Conservation (phyloP, 805 yeast genomes). For the Wickerhamiella lipophila region DNA sequence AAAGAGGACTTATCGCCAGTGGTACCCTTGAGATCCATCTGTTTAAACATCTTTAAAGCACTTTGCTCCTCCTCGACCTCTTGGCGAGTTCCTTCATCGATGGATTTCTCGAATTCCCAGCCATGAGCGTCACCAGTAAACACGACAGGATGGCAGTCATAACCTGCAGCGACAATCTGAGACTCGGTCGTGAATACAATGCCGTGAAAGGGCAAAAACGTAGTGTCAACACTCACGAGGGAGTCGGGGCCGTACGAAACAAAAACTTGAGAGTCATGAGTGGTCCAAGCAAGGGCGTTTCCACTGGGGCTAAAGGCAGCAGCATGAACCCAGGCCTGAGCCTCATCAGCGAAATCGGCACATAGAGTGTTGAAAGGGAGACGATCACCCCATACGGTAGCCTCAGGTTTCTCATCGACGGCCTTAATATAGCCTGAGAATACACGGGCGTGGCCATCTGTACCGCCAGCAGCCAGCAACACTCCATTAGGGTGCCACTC, state of each 20-base stretch:
- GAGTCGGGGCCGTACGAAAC: constrained; percentile 68
- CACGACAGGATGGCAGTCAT: constrained; percentile 79
- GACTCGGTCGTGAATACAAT: constrained; percentile 55
- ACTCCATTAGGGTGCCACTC: constrained; percentile 94
- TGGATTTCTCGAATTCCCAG: constrained; percentile 46
- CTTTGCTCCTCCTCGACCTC: constrained; percentile 37
- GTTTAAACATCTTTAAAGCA: constrained; percentile 79
- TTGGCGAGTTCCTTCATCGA: constrained; percentile 43
- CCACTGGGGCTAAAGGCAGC: constrained; percentile 75
- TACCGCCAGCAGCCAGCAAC: constrained; percentile 76
- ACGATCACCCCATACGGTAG: constrained; percentile 86
- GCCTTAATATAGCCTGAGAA: constrained; percentile 83
- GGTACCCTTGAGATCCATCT: constrained; percentile 88
- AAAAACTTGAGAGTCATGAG: constrained; percentile 77
- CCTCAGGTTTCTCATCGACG: constrained; percentile 67
- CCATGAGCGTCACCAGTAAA: constrained; percentile 55
- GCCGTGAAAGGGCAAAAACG: constrained; percentile 68
- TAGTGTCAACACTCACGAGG: constrained; percentile 46
- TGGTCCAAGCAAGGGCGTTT: constrained; percentile 62
- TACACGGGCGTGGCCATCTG: constrained; percentile 85
- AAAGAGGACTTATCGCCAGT: constrained; percentile 37
- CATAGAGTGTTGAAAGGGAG: constrained; percentile 87
- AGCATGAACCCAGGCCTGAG: constrained; percentile 86
- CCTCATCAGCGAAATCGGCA: constrained; percentile 60
- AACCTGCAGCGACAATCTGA: constrained; percentile 77